phyloP scores from a whole-genome alignment of 169 alveolate species.

The Miamiensis avidus region DNA sequence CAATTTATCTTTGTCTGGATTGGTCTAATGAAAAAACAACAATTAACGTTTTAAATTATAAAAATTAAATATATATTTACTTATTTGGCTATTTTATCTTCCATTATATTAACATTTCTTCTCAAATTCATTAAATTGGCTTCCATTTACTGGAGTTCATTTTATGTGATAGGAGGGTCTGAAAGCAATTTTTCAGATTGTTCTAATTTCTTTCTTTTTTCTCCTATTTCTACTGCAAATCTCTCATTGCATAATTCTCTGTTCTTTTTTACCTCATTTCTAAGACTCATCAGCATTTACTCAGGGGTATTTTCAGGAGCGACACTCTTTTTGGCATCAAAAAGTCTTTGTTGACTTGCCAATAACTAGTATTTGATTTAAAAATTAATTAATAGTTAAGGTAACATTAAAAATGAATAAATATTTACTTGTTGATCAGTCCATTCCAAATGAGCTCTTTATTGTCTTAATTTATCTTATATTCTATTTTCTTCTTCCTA shows the following conservation, averaged over 20 bases:
- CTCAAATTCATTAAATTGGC: constrained; percentile 31
- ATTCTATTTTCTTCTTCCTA: constrained; percentile 51
- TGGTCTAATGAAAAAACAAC: background rate
- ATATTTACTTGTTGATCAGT: constrained; percentile 23
- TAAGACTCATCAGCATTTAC: constrained; percentile 37
- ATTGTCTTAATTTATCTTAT: constrained; percentile 37
- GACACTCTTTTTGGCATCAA: constrained; percentile 43
- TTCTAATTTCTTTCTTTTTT: constrained; percentile 38
- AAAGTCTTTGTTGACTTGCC: constrained; percentile 27
- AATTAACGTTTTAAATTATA: too few relatives aligned
- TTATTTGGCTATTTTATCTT: constrained; percentile 37
- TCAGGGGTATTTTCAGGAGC: constrained; percentile 52
- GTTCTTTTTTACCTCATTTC: constrained; percentile 45
- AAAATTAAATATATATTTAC: background rate
- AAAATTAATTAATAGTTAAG: background rate
- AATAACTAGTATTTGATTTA: background rate
- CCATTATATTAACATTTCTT: constrained; percentile 46
- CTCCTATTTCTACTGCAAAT: constrained; percentile 37
- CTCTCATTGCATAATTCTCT: constrained; percentile 39
- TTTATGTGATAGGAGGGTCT: constrained; percentile 45
- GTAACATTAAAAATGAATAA: too few relatives aligned
- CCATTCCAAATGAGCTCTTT: constrained; percentile 32
- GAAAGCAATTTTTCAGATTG: constrained; percentile 27
- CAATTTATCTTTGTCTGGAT: constrained; percentile 46
- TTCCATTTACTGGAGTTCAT: constrained; percentile 33